A percentile compares a stretch with the other conserved stretches of the same genome.
phyloP scores from a whole-genome alignment of 495 filamentous ascomycete genomes.

The Aspergillus steynii region DNA sequence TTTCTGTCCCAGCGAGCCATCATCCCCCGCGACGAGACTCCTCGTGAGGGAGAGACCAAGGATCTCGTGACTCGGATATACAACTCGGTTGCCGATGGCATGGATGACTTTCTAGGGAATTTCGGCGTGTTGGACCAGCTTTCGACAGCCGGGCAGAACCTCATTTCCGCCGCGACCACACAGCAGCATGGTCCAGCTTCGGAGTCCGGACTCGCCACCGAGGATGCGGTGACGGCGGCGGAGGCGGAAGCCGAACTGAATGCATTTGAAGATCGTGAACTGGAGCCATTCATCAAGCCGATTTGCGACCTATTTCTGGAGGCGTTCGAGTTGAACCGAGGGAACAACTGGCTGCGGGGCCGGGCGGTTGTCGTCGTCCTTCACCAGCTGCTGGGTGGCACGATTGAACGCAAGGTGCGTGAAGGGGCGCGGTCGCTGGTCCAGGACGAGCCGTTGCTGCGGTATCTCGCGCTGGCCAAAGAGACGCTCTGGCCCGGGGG shows the following conservation, averaged over 20 bases:
- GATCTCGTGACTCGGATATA: constrained; percentile 95
- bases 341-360: constrained; percentile 91
- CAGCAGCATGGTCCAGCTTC: constrained; percentile 49
- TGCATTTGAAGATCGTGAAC: constrained; percentile 86
- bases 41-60: constrained; percentile 62
- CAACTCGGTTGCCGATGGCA: constrained; percentile 93
- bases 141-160: constrained; percentile 86
- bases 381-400: constrained; percentile 74
- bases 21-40: constrained; percentile 51
- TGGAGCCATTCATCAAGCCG: constrained; percentile 95
- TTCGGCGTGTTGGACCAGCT: constrained; percentile 95
- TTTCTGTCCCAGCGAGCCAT: constrained; percentile 93
- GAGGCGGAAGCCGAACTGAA: constrained; percentile 95
- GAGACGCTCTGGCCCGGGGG: constrained; percentile 82
- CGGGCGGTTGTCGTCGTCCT: constrained; percentile 87
- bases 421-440: constrained; percentile 70
- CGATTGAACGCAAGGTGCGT: constrained; percentile 88
- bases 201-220: constrained; percentile 44
- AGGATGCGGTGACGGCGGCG: constrained; percentile 67
- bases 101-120: constrained; percentile 97
- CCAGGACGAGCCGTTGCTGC: constrained; percentile 75
- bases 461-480: constrained; percentile 68
- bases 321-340: constrained; percentile 89
- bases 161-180: constrained; percentile 83
- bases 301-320: constrained; percentile 98